A percentile compares a stretch with the other conserved stretches of the same genome.
These are phyloP conservation scores for Sparassis latifolia DNA, from an alignment of 1,284 basidiomycete genomes.

Conservation along the genomic window DNA sequence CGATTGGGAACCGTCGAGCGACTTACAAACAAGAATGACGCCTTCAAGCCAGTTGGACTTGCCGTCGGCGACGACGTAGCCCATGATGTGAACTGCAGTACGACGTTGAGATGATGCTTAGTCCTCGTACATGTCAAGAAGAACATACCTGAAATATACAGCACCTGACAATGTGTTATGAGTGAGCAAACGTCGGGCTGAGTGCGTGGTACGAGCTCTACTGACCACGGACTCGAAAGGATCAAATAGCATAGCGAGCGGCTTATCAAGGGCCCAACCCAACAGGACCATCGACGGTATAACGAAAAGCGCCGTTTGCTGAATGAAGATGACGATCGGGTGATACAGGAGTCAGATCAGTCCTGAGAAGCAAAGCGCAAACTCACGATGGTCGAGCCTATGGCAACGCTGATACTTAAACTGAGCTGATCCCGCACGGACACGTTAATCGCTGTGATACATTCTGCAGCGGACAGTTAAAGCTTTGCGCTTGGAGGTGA, in stretches of 20 bases:
- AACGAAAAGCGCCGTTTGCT: constrained; percentile 89
- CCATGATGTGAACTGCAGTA: constrained; percentile 67
- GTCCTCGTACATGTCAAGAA: background rate
- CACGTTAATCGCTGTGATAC: constrained; percentile 77
- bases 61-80: constrained; percentile 76
- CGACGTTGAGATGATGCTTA: background rate
- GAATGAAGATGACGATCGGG: background rate
- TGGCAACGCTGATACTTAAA: constrained; percentile 77
- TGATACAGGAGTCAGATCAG: constrained; percentile 3
- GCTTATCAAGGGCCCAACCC: constrained; percentile 66
- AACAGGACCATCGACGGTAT: constrained; percentile 69
- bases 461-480: constrained; percentile 29
- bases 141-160: constrained; percentile 29
- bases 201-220: background rate
- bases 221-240: constrained; percentile 69
- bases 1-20: no score
- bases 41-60: constrained; percentile 83
- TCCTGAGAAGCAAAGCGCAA: background rate
- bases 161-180: constrained; percentile 13
- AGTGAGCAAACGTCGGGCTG: background rate
- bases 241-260: constrained; percentile 71
- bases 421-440: constrained; percentile 75
- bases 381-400: constrained; percentile 82
- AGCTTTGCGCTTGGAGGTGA: background rate
- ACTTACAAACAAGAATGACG: constrained; percentile 37